Base-by-base conservation (phyloP, 176 grass and related monocot species). In the Calamus simplicifolius region DNA sequence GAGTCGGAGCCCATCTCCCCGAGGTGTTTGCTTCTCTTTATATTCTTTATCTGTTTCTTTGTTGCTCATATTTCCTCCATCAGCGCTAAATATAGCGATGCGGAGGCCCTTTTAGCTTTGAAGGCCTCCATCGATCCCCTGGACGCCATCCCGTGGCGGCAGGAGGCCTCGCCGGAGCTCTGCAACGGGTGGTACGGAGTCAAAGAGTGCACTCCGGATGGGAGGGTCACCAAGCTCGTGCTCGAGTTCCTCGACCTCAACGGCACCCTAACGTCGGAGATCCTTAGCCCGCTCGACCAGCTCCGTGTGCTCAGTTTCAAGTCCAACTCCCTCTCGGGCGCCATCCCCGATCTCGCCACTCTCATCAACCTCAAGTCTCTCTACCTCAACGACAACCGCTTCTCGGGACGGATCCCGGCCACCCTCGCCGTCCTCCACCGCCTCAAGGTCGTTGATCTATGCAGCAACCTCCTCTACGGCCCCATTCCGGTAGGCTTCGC, bases 241-340 rank as follows among this genome's bases (percentile, higher is more conserved):
- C 73, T 97, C 28, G 93, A 97, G 71, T 74, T 67, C 66, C 69
- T 92, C 63, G 88, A 88, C 74, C 87, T 97, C 51, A 97, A 78
- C 0, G 93, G 87, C 3, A 4, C 75, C 27, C 76, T 97, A 14
- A 70, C 69, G 6, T 5, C 77, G 2, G 27, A 77, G 6, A 51
- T 91, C 58, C 75, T 97, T 18, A 70, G 78, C 5, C 78, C 78
- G 26, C 81, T 97, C 52, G 63, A 70, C 61, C 66, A 92, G 70
- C 87, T 97, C 3, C 93, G 93, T 12, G 93, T 97, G 18, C 87
- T 97, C 55, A 97, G 93, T 69, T 73, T 97, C 58, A 91, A 76
- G 71, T 80, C 87, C 50, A 97, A 97, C 75, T 65, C 54, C 6
- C 81, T 97, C 48, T 73, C 78, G 19, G 93, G 93, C 4, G 29